These are phyloP conservation scores for Podila epigama DNA, from an alignment of 192 early-diverging fungal species.

Conservation along the genomic window DNA sequence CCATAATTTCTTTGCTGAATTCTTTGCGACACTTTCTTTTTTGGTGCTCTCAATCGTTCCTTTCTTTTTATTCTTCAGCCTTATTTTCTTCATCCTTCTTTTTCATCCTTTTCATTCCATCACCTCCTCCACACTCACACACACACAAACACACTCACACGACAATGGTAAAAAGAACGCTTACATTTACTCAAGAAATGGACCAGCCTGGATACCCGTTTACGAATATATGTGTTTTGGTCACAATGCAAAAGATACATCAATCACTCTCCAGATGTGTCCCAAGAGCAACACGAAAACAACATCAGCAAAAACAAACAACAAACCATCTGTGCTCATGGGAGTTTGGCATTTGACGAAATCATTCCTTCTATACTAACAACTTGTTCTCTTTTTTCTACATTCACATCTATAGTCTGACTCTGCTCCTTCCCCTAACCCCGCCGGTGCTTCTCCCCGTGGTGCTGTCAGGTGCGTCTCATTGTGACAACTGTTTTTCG, in stretches of 20 bases:
- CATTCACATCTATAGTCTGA: slow-evolving; percentile 26
- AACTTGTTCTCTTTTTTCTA: not conserved
- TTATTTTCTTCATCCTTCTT: slow-evolving; percentile 9
- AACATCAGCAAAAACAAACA: not conserved
- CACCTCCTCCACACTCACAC: not conserved
- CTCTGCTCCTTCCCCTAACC: slow-evolving; percentile 46
- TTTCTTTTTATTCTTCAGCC: not conserved
- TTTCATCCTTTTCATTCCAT: not conserved
- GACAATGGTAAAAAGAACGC: slow-evolving; percentile 6
- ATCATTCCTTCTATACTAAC: not conserved
- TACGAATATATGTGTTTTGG: no score
- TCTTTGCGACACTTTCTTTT: no score
- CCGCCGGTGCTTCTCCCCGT: slow-evolving; percentile 43
- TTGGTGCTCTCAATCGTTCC: no score
- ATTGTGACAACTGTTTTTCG: not conserved
- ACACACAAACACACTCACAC: not conserved
- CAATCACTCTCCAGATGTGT: no score
- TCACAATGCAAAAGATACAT: no score
- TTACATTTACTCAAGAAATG: not conserved
- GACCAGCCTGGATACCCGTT: no score
- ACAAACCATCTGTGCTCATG: no score
- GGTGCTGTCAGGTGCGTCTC: slow-evolving; percentile 30
- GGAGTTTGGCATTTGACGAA: not conserved
- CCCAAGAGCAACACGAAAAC: not conserved
- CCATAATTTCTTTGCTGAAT: no score